Conservation (phyloP, 2,329 filamentous ascomycete genomes). For the Xylariaceae sp. region DNA sequence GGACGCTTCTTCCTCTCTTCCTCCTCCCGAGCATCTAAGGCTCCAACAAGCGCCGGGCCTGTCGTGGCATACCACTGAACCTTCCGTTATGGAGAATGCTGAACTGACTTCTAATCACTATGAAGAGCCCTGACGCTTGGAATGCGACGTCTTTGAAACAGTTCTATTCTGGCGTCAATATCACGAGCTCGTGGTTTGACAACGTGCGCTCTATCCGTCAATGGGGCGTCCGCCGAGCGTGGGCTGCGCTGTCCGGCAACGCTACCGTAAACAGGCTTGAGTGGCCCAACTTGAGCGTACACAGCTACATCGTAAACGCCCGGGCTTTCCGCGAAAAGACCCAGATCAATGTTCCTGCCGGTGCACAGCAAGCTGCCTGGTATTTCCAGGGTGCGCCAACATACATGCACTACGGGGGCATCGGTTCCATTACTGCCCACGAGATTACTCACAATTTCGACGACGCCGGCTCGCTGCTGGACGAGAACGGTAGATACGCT, state of each 20-base stretch:
- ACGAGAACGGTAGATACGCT: constrained; percentile 68
- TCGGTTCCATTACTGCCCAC: constrained; percentile 71
- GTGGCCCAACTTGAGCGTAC: constrained; percentile 65
- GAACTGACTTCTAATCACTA: no score
- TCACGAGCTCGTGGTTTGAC: constrained; percentile 62
- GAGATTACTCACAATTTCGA: constrained; percentile 76
- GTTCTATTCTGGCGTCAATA: constrained; percentile 62
- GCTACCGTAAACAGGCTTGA: constrained; percentile 65
- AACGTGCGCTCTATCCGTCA: constrained; percentile 61
- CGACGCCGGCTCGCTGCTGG: constrained; percentile 68
- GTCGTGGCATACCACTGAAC: no score
- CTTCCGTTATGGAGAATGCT: no score
- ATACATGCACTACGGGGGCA: constrained; percentile 73
- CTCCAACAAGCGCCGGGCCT: no score
- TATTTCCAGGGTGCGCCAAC: constrained; percentile 59
- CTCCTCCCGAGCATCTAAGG: no score
- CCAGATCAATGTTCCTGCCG: constrained; percentile 72
- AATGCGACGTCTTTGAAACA: constrained; percentile 41
- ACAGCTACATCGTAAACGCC: constrained; percentile 62
- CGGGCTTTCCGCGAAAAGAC: constrained; percentile 71
- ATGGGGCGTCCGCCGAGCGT: constrained; percentile 47
- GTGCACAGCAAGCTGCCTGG: constrained; percentile 72
- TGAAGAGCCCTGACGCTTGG: constrained; percentile 57
- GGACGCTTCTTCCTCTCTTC: no score
- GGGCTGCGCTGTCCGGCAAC: constrained; percentile 54